phyloP scores from a whole-genome alignment of 768 basidiomycete species.

The Paxillus ammoniavirescens region DNA sequence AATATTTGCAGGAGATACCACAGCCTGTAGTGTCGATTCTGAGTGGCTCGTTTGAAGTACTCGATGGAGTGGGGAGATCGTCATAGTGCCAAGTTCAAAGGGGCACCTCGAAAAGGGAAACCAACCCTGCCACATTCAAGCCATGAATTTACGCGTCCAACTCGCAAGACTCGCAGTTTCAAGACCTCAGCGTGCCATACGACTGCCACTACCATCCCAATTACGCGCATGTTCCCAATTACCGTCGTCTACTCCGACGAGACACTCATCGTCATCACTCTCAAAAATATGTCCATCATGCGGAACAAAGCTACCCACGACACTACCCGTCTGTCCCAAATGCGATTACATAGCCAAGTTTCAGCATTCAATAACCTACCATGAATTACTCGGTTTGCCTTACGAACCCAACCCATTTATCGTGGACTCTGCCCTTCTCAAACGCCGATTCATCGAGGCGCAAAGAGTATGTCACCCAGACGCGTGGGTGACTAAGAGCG shows the following conservation, averaged over 20 bases:
- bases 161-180: background rate
- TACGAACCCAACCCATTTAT: conserved; percentile 67
- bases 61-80: too few species aligned
- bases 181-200: background rate
- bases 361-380: conserved; percentile 53
- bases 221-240: background rate
- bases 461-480: conserved; percentile 87
- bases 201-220: background rate
- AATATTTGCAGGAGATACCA: background rate
- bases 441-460: conserved; percentile 62
- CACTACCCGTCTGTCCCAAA: conserved; percentile 71
- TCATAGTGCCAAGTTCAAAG: too few species aligned
- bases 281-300: conserved; percentile 59
- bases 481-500: conserved; percentile 68
- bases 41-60: background rate
- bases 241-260: background rate
- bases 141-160: conserved; percentile 2
- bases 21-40: too few species aligned
- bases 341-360: conserved; percentile 68
- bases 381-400: conserved; percentile 67
- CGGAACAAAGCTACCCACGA: conserved; percentile 52
- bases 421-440: conserved; percentile 60
- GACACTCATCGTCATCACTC: conserved; percentile 5
- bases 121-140: background rate
- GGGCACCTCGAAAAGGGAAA: background rate